phyloP scores from a whole-genome alignment of 1,139 yeast genomes.

The Geotrichum australiense region DNA sequence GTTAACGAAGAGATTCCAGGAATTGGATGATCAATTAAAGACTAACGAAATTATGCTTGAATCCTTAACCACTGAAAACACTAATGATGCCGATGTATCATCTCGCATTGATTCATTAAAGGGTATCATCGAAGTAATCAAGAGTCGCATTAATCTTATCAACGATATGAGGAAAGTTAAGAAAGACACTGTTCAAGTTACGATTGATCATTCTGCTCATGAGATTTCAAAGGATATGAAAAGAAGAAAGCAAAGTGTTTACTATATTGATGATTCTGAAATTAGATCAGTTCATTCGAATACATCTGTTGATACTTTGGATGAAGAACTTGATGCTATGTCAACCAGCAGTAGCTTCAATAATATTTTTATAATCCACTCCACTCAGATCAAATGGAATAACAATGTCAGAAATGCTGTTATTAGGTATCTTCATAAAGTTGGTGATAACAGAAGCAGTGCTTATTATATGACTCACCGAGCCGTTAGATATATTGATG shows the following conservation, averaged over 20 bases:
- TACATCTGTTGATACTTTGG: conserved; percentile 9
- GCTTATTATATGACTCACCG: conserved; percentile 59
- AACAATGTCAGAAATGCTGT: conserved; percentile 57
- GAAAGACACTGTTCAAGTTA: conserved; percentile 12
- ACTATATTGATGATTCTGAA: conserved; percentile 6
- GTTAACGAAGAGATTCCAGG: conserved; percentile 30
- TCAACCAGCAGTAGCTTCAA: conserved; percentile 42
- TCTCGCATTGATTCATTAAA: conserved; percentile 29
- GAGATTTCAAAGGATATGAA: conserved; percentile 16
- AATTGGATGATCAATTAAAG: conserved; percentile 43
- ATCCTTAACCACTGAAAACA: conserved; percentile 29
- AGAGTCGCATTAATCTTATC: conserved; percentile 26
- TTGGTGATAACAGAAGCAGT: conserved; percentile 50
- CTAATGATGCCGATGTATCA: conserved; percentile 24
- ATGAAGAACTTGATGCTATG: conserved; percentile 26
- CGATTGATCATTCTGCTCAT: conserved; percentile 13
- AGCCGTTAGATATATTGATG: conserved; percentile 64
- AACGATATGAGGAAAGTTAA: conserved; percentile 1
- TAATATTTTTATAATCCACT: conserved; percentile 74
- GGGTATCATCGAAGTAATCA: conserved; percentile 35
- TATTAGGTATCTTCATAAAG: conserved; percentile 53
- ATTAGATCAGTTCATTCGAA: background rate
- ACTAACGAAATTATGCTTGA: conserved; percentile 35
- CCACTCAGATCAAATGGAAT: conserved; percentile 75
- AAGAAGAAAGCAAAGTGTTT: conserved; percentile 15